Conservation (phyloP, 192 early-diverging fungal genomes). For the Coemansia javaensis region DNA sequence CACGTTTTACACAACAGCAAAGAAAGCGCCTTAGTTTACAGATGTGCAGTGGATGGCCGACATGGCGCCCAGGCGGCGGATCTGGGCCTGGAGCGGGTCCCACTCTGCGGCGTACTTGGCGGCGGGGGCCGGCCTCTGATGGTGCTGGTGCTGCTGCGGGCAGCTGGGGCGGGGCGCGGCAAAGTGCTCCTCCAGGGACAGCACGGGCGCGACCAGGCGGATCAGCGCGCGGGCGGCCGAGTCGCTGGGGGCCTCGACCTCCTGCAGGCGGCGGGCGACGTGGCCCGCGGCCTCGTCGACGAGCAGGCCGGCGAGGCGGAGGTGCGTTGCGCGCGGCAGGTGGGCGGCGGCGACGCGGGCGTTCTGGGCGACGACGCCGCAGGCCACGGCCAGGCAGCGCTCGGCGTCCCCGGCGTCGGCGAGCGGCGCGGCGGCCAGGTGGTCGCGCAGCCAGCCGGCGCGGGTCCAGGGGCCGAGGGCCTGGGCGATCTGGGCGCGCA, state of each 20-base stretch:
- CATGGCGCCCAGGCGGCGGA: conserved; percentile 16
- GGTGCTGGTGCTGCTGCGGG: too few relatives aligned
- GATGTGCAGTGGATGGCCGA: background rate
- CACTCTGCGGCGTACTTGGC: conserved; percentile 26
- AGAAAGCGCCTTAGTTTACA: background rate
- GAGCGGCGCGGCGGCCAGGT: background rate
- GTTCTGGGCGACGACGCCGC: conserved; percentile 14
- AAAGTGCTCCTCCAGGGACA: conserved; percentile 19
- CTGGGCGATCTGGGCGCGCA: conserved; percentile 6
- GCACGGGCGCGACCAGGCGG: conserved; percentile 15
- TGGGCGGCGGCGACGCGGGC: conserved; percentile 10
- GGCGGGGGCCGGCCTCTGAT: conserved; percentile 8
- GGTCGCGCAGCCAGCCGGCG: conserved; percentile 4
- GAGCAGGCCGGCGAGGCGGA: conserved; percentile 22
- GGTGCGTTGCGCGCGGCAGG: conserved; percentile 15
- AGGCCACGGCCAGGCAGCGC: conserved; percentile 15
- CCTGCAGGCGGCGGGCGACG: conserved; percentile 15
- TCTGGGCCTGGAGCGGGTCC: conserved; percentile 21
- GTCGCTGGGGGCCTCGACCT: conserved; percentile 9
- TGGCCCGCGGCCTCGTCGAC: conserved; percentile 5
- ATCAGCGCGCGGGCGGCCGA: conserved; percentile 20
- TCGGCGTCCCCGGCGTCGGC: conserved; percentile 11
- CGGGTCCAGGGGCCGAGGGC: conserved; percentile 23
- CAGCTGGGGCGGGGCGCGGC: background rate
- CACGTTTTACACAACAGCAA: background rate